A percentile compares a stretch with the other conserved stretches of the same genome.
phyloP scores from a whole-genome alignment of 2,329 filamentous ascomycete genomes.

The Aphanocladium album region DNA sequence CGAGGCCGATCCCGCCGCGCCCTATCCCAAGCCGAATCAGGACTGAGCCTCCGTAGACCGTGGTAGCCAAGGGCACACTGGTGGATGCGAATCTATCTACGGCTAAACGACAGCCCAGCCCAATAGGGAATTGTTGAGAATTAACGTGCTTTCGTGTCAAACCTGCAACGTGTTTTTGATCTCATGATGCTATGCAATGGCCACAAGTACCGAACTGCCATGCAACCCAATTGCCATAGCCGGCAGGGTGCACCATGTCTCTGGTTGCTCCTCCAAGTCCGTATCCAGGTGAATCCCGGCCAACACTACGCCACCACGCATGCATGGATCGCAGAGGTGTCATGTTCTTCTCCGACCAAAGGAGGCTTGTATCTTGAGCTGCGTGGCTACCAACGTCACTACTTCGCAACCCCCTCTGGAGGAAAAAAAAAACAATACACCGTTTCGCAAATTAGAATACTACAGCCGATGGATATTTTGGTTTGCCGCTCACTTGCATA shows the following conservation, averaged over 20 bases:
- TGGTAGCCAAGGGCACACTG: neutral
- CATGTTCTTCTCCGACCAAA: neutral
- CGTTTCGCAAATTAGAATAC: neutral
- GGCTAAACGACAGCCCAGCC: neutral
- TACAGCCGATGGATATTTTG: neutral
- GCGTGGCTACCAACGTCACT: neutral
- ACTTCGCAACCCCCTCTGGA: neutral
- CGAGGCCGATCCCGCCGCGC: slow-evolving; percentile 1
- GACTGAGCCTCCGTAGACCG: neutral
- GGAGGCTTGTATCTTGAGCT: neutral
- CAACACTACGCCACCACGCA: neutral
- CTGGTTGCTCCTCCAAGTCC: neutral
- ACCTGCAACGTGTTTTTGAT: neutral
- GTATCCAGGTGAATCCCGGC: neutral
- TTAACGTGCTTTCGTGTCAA: neutral
- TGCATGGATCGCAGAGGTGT: neutral
- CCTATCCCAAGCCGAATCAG: neutral
- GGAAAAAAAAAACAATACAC: neutral
- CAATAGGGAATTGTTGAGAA: neutral
- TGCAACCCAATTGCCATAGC: neutral
- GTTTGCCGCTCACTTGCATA: neutral
- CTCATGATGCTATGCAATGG: neutral
- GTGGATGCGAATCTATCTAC: neutral
- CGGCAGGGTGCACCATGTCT: neutral
- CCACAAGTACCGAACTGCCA: neutral